Base-by-base conservation (phyloP, 441 rosid species). In the Adansonia madagascariensis region DNA sequence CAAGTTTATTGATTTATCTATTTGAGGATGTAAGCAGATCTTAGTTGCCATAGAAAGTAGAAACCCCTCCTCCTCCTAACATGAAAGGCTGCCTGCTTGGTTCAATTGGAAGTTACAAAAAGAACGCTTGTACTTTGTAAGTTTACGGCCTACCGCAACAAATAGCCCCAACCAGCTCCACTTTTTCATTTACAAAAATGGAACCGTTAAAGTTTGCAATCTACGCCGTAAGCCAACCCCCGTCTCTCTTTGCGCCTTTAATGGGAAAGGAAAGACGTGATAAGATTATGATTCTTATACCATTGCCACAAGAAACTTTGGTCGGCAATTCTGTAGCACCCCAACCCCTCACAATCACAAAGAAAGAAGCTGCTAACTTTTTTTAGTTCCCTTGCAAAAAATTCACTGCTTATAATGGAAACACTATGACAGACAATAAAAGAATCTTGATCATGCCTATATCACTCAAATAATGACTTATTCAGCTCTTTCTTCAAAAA, bases 221-320 rank as follows among this genome's bases (percentile, higher is more conserved):
- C 65, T 55, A 67, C 73, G 74, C 79, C 44, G 49, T 39, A 50
- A 39, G 31, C 65, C 17, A 14, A 27, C 7, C n/a, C 46, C n/a
- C n/a, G n/a, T n/a, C n/a, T n/a, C 66, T 31, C 57, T 35, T 69
- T 70, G 75, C 66, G 72, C 75, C 75, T 35, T 35, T 12, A 71
- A 50, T 17, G n/a, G n/a, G n/a, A n/a, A n/a, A 47, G 10, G 60
- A 0, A 77, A 76, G 41, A 55, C 74, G 27, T 67, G 52, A 41
- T 67, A 52, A 39, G 63, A 43, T 55, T 59, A 63, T 75, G 82
- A 84, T 82, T 78, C 85, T 71, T 46, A 80, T 78, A 70, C 83
- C 80, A 59, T 66, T 35, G 6, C 75, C n/a, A 41, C 82, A 85
- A 74, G 85, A 27, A 83, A 52, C 82, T 65, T 52, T 73, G 80